Base-by-base conservation (phyloP, 345 rosid genomes). In the Noccaea caerulescens region DNA sequence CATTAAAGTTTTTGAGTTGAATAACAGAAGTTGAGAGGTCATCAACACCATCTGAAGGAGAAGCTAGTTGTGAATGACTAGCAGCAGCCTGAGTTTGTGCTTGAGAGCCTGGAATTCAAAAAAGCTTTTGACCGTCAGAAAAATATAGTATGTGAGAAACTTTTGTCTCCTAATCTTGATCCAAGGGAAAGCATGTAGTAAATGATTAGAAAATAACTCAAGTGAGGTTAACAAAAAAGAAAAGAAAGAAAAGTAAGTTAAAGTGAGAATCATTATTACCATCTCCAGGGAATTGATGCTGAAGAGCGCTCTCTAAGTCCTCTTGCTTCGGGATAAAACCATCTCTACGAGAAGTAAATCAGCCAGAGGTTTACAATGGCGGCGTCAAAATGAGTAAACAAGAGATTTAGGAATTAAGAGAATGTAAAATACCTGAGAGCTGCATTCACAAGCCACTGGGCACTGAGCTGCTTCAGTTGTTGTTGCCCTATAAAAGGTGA, bases 381-480 rank as follows among this genome's bases (percentile, higher is more conserved):
- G 10, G 58, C 8, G 30, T 27, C 30, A 23, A 52, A 66, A 47
- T 50, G 56, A 66, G 27, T 54, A 71, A 36, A 39, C 47, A 54
- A 62, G 34, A 63, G 13, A 54, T 75, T 27, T 66, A 63, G 27
- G 68, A 62, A 39, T 27, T 32, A 61, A 3, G 4, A 27, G 30
- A 27, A 3, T 27, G 41, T 27, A 65, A 42, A 57, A 47, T 73
- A 92, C 98, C 96, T 85, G 80, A 92, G 88, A 37, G 98, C 93
- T 77, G 89, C 72, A 78, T 86, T 88, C 27, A 92, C 96, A 45
- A 92, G 94, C 82, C 98, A 92, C 73, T 89, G 98, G 45, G 98
- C 98, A 71, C 94, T 87, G 66, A 92, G 98, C 77, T 92, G 98
- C 80, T 86, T 92, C 76, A 92, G 72, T 73, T 92, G 98, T 54